Evolutionary conservation across 805 yeast species (phyloP).

Genomic region (Kurtzmaniella fragi): DNA sequence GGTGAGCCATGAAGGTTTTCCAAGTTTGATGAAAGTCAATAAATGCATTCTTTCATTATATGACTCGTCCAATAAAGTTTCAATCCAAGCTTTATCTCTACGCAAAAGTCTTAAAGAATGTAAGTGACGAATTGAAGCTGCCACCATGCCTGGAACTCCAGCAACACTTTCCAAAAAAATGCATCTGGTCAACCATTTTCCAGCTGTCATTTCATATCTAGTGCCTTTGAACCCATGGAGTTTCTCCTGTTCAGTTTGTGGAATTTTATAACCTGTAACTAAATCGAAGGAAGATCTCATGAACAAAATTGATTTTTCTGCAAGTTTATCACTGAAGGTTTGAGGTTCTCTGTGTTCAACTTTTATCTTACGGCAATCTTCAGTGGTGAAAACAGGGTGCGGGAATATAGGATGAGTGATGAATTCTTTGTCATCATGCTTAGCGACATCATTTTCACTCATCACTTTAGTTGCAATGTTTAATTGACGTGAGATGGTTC

Average conservation of each 20-base stretch:
- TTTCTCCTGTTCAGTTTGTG: slow-evolving; percentile 28
- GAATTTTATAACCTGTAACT: slow-evolving; percentile 62
- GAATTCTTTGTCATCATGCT: slow-evolving; percentile 27
- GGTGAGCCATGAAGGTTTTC: slow-evolving; percentile 58
- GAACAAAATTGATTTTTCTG: slow-evolving; percentile 40
- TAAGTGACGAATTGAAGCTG: slow-evolving; percentile 65
- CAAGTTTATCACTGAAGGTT: slow-evolving; percentile 46
- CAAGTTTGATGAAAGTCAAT: slow-evolving; percentile 60
- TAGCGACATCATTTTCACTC: slow-evolving; percentile 14
- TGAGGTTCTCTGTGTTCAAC: slow-evolving; percentile 50
- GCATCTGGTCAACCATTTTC: slow-evolving; percentile 58
- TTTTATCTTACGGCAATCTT: slow-evolving; percentile 32
- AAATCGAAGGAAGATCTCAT: slow-evolving; percentile 53
- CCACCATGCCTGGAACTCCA: slow-evolving; percentile 79
- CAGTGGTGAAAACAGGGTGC: slow-evolving; percentile 26
- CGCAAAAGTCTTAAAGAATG: slow-evolving; percentile 56
- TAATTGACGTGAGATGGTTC: slow-evolving; percentile 7
- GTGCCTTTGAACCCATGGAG: slow-evolving; percentile 29
- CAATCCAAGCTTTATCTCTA: slow-evolving; percentile 72
- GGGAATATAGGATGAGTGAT: slow-evolving; percentile 37
- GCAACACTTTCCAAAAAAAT: slow-evolving; percentile 69
- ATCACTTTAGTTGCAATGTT: slow-evolving; percentile 23
- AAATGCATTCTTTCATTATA: slow-evolving; percentile 77
- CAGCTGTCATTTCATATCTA: slow-evolving; percentile 51
- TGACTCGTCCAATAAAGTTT: slow-evolving; percentile 69